Base-by-base conservation (phyloP, 2,329 filamentous ascomycete species). In the Delphinella strobiligena region DNA sequence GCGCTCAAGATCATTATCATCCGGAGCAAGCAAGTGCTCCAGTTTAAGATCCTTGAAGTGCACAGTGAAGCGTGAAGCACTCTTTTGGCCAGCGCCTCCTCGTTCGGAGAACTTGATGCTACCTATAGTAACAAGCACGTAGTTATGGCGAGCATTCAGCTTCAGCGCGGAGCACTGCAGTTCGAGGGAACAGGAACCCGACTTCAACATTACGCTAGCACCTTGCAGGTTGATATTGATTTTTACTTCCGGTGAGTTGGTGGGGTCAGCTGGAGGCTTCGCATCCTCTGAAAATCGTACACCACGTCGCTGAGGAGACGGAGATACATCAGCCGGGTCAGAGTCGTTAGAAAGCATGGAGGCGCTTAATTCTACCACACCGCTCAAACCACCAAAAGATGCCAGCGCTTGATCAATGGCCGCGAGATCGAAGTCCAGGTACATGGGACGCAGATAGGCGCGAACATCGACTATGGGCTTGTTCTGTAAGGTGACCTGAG, bases 361-460 rank as follows among this genome's bases (percentile, higher is more conserved):
- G 43, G 75, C 82, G 46, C 87, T 84, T 56, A 95, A 74, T 51
- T 91, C 93, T 32, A 98, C 66, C 38, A 98, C 81, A 48, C 87
- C 86, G 57, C 88, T 94, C 32, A 98, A 66, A 0, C 91, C 91
- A 27, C 91, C 91, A 60, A 95, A 88, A 70, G 84, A 86, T 41
- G 77, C 76, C 44, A 96, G 78, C 0, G 84, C 84, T 51, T 94
- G 87, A 10, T 47, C 42, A 16, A 47, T 40, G 40, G 75, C 74
- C 47, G 81, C 79, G 12, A 95, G 64, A 54, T 96, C 84, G 31
- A 96, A 61, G 41, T 78, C 74, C 8, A 94, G 58, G 43, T 80
- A 75, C 2, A 95, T 59, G 4, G 88, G 86, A 8, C 93, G 68
- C 0, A 87, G 93, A 38, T 77, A 74, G 11, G 94, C 56, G 22